Percentiles rank a stretch among this genome's conserved stretches.
Evolutionary conservation across 306 rosid genomes (phyloP).

Genomic region (Medicago truncatula): DNA sequence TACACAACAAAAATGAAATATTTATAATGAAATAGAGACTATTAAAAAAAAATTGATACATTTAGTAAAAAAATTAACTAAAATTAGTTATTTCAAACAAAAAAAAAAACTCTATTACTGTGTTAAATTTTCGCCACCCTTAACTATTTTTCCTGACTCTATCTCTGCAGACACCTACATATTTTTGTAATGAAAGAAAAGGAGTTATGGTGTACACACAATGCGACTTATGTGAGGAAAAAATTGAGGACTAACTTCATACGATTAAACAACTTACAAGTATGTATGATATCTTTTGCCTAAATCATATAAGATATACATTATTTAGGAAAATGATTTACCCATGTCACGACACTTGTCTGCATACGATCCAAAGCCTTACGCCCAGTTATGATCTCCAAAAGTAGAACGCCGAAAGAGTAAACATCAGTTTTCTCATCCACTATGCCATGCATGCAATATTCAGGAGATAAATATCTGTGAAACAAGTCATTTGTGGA

Average conservation of each 20-base stretch:
- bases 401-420: slow-evolving; percentile 82
- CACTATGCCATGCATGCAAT: slow-evolving; percentile 91
- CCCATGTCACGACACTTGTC: slow-evolving; percentile 78
- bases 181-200: background rate
- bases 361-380: slow-evolving; percentile 69
- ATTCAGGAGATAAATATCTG: slow-evolving; percentile 97
- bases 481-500: slow-evolving; percentile 33
- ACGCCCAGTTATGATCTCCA: slow-evolving; percentile 89
- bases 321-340: slow-evolving; percentile 42
- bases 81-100: too few relatives aligned
- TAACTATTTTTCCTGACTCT: too few relatives aligned
- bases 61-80: too few relatives aligned
- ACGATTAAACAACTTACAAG: background rate
- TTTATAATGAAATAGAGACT: too few relatives aligned
- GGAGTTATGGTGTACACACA: background rate
- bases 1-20: too few relatives aligned
- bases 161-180: too few relatives aligned
- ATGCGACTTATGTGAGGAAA: background rate
- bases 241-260: too few relatives aligned
- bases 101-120: too few relatives aligned
- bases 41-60: too few relatives aligned
- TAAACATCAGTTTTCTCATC: slow-evolving; percentile 95
- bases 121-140: too few relatives aligned
- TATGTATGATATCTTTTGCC: too few relatives aligned
- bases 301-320: background rate